Conservation (phyloP, 2,329 filamentous ascomycete species). For the Claviceps paspali region DNA sequence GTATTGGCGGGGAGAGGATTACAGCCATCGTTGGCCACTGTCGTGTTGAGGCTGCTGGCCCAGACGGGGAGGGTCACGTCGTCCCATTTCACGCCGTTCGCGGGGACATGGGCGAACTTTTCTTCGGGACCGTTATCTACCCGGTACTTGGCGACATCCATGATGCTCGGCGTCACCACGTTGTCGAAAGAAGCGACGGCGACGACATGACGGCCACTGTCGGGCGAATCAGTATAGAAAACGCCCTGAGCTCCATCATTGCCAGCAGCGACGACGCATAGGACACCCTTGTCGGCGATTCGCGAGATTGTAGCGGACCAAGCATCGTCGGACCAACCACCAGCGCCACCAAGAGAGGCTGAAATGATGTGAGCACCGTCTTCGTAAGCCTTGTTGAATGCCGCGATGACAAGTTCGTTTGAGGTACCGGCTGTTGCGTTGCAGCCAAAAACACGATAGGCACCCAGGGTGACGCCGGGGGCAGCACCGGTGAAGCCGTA, state of each 20-base stretch:
- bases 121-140: constrained; percentile 19
- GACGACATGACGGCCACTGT: constrained; percentile 30
- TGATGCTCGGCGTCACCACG: constrained; percentile 24
- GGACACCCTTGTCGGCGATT: constrained; percentile 37
- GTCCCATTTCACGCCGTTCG: constrained; percentile 26
- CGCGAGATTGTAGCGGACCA: constrained; percentile 34
- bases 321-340: constrained; percentile 36
- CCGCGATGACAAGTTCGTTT: constrained; percentile 42
- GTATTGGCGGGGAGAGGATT: constrained; percentile 33
- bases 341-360: constrained; percentile 34
- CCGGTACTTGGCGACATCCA: constrained; percentile 26
- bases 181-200: constrained; percentile 37
- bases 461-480: constrained; percentile 37
- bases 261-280: constrained; percentile 37
- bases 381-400: constrained; percentile 44
- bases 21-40: constrained; percentile 35
- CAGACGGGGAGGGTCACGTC: constrained; percentile 33
- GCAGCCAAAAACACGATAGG: constrained; percentile 44
- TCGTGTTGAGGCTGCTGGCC: constrained; percentile 33
- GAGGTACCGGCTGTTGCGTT: constrained; percentile 26
- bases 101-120: constrained; percentile 28
- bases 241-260: constrained; percentile 31
- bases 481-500: constrained; percentile 43
- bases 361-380: constrained; percentile 44
- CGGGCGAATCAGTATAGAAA: constrained; percentile 34